phyloP scores from a whole-genome alignment of 2,329 filamentous ascomycete species.

The Colletotrichum zoysiae region DNA sequence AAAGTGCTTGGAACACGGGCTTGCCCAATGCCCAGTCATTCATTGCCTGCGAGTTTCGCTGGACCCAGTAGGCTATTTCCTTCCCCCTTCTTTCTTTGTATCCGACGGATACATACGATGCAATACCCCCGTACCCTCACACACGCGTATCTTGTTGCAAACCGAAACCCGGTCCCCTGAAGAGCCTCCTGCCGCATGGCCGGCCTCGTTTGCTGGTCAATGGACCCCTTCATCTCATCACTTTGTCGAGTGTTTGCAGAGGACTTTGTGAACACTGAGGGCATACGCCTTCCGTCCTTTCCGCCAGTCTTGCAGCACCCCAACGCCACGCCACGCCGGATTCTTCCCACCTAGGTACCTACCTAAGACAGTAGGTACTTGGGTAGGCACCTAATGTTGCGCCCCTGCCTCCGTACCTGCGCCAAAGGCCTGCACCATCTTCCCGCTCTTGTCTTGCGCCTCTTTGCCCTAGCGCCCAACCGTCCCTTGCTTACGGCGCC shows the following conservation, averaged over 20 bases:
- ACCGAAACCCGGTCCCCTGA: background rate
- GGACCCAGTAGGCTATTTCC: constrained; percentile 22
- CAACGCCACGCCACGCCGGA: constrained; percentile 28
- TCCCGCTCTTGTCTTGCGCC: background rate
- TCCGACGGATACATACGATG: background rate
- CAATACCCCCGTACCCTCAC: background rate
- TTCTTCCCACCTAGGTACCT: constrained; percentile 15
- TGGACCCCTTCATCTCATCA: background rate
- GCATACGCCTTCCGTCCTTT: background rate
- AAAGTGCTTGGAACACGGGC: constrained; percentile 1
- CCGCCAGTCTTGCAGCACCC: constrained; percentile 16
- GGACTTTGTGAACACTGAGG: background rate
- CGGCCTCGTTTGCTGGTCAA: background rate
- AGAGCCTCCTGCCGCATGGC: too few relatives aligned
- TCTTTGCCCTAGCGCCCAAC: background rate
- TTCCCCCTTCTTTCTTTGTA: background rate
- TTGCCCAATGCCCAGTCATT: background rate
- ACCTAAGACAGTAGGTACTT: background rate
- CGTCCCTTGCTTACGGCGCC: constrained; percentile 20
- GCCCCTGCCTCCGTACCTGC: constrained; percentile 5
- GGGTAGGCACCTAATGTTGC: background rate
- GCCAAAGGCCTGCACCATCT: constrained; percentile 1
- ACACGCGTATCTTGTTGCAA: background rate
- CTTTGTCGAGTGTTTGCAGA: background rate
- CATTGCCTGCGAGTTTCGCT: background rate